These are phyloP conservation scores for Protomyces gravidus DNA, from an alignment of 1,139 yeast genomes.

Conservation along the genomic window DNA sequence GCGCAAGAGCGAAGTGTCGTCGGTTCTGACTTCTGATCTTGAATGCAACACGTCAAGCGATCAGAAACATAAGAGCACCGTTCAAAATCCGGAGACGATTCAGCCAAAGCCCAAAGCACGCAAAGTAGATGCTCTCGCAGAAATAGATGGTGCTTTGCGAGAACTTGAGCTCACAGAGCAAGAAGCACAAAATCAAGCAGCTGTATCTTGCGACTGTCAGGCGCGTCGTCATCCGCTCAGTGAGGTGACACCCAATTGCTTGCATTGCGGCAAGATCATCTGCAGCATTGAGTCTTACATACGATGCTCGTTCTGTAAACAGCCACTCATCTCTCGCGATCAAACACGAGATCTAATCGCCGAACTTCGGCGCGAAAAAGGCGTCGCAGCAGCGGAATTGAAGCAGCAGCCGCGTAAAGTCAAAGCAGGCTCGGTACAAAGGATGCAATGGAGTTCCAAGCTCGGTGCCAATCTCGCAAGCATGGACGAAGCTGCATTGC, in stretches of 20 bases:
- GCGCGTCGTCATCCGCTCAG: conserved; percentile 75
- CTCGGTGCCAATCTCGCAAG: conserved; percentile 31
- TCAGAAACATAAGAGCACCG: conserved; percentile 40
- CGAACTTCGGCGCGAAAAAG: conserved; percentile 26
- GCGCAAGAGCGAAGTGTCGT: conserved; percentile 20
- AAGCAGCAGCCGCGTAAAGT: conserved; percentile 25
- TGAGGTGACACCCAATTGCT: conserved; percentile 86
- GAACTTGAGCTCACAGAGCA: conserved; percentile 43
- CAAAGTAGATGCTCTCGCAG: conserved; percentile 52
- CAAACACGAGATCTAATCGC: conserved; percentile 28
- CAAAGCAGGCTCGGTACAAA: conserved; percentile 16
- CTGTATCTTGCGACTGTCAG: conserved; percentile 60
- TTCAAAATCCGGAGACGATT: not conserved
- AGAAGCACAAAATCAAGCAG: conserved; percentile 32
- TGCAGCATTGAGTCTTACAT: conserved; percentile 84
- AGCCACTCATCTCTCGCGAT: conserved; percentile 15
- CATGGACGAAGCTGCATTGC: conserved; percentile 38
- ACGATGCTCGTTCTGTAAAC: conserved; percentile 51
- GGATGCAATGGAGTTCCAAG: conserved; percentile 33
- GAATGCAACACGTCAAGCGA: conserved; percentile 22
- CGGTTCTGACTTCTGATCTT: conserved; percentile 27
- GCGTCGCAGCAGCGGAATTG: conserved; percentile 12
- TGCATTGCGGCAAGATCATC: conserved; percentile 89
- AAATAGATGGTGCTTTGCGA: conserved; percentile 49
- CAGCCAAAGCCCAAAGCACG: conserved; percentile 34